These are phyloP conservation scores for Fusarium humuli DNA, from an alignment of 2,329 filamentous ascomycete genomes.

Conservation along the genomic window DNA sequence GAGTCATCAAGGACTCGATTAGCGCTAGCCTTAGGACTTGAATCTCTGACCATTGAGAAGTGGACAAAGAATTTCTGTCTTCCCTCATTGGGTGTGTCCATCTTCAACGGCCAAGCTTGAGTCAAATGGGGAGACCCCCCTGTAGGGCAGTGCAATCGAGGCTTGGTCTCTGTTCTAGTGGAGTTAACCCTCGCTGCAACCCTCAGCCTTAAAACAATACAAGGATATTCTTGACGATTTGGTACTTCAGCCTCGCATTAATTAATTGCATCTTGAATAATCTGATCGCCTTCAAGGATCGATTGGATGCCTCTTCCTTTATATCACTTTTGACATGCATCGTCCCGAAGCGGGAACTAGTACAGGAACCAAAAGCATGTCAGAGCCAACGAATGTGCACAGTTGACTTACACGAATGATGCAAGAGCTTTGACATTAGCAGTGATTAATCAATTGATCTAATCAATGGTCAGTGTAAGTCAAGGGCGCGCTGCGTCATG, in stretches of 20 bases:
- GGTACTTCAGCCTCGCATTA: constrained; percentile 43
- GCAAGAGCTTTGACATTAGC: background rate
- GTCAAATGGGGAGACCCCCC: constrained; percentile 2
- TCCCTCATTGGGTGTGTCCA: background rate
- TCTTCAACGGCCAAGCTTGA: constrained; percentile 2
- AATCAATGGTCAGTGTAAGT: background rate
- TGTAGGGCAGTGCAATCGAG: constrained; percentile 40
- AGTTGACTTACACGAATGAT: constrained; percentile 12
- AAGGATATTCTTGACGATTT: constrained; percentile 3
- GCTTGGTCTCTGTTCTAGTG: too few species aligned
- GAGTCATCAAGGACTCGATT: constrained; percentile 39
- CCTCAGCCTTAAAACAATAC: constrained; percentile 41
- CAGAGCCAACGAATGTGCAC: constrained; percentile 17
- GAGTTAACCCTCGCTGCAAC: background rate
- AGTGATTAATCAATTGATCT: background rate
- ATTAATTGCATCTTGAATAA: background rate
- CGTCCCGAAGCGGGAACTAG: constrained; percentile 42
- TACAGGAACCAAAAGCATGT: constrained; percentile 19
- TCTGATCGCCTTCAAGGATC: constrained; percentile 32
- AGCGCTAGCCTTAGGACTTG: constrained; percentile 8
- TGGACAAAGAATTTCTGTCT: background rate
- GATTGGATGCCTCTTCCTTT: constrained; percentile 45
- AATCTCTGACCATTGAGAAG: background rate
- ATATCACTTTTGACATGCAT: constrained; percentile 19
- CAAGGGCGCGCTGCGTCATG: constrained; percentile 28